Evolutionary conservation across 345 rosid species (phyloP), one percentile per base, ranked within the genome.

Genomic region (Rhizophora mangle): DNA sequence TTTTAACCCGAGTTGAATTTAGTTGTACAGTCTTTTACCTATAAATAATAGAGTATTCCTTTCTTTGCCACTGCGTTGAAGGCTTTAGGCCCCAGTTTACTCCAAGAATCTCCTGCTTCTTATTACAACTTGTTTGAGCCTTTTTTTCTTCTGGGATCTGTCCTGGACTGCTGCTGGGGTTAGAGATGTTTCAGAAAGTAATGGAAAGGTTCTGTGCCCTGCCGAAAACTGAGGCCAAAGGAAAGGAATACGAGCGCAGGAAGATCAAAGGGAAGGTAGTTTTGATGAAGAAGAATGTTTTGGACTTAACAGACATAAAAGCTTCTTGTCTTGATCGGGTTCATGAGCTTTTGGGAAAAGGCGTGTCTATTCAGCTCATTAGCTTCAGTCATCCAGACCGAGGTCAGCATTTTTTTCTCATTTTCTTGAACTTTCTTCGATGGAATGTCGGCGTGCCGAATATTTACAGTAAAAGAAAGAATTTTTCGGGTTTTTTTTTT

Each of bases 271-370:
- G 89, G 63, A 82, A 76, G 53, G 87, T 87, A 3, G 75, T 84
- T 55, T 75, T 88, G 66, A 91, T 91, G 97, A 89, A 87, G 81
- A 91, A 89, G 80, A 89, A 91, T 57, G 64, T 87, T 51, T 61
- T 91, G 58, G 97, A 91, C 72, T 75, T 91, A 64, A 68, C 63
- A 65, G 95, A 91, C 66, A 49, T 78, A n/a, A 78, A 79, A 64
- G 90, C 96, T 72, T 91, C 95, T 15, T 56, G 80, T 64, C 81
- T 89, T 13, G 97, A 89, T 63, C 85, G 92, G 29, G 27, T 91
- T 67, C 81, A 83, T 69, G 97, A 91, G 78, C 76, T 91, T 71
- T 21, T 78, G 6, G 92, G 97, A 65, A 85, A 68, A 67, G 84
- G 95, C 1, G 87, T 91, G 46, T 82, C 92, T 63, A 20, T 91